Evolutionary conservation across 805 yeast species (phyloP), one percentile per base, ranked within the genome.

Genomic region (Sporopachydermia lactativora): DNA sequence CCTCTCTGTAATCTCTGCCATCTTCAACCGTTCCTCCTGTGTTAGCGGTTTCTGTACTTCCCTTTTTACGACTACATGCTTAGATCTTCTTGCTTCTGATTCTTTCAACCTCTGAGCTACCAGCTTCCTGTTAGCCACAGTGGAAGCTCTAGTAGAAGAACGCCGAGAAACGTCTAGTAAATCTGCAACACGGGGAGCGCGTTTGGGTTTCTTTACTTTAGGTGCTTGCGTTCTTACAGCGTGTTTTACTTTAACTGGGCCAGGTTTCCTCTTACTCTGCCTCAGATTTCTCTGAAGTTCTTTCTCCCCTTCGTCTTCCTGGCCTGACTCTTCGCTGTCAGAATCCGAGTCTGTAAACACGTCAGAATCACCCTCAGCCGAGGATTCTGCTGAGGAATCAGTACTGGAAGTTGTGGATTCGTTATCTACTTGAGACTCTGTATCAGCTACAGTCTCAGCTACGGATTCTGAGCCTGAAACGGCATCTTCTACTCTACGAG

Each of bases 1-100:
- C 53, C 71, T 68, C 58, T 92, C 98, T 0, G 96, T 92, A 49
- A 78, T 81, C 37, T 77, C 64, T 1, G 98, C 97, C 55, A 85
- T 92, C n/a, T 70, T 78, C 37, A 81, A 58, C 35, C 79, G 63
- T 52, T 81, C 84, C 43, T 74, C 85, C 49, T 81, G 81, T 0
- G 92, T 80, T 52, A 75, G 61, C 42, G 49, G 50, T 19, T 47
- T 55, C 16, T 47, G 54, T 19, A 44, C 38, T 18, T 45, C 39
- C 39, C 42, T 37, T 47, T 43, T n/a, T 43, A 42, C 59, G 2
- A 65, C 64, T 14, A 65, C 61, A 39, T 58, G 52, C 19, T 52
- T 53, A 6, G 59, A 58, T 43, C 74, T 61, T 50, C 80, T 68
- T 42, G 70, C 70, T 57, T 82, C 92, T 45, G 75, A 77, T 49